These are phyloP conservation scores for Geotrichum restrictum DNA, from an alignment of 1,139 yeast species.

Conservation along the genomic window DNA sequence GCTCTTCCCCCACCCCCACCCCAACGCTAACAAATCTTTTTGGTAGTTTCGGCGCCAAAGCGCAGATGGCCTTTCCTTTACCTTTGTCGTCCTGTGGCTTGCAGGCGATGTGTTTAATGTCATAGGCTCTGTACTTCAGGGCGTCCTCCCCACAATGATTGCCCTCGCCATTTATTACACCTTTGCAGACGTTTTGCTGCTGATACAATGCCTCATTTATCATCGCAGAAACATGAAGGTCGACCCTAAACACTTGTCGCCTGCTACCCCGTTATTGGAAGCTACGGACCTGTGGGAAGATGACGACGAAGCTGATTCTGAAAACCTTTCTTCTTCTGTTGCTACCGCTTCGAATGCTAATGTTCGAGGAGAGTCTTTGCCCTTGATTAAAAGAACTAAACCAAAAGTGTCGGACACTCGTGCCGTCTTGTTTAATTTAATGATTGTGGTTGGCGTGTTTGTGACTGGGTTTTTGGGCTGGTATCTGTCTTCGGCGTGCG, in stretches of 20 bases:
- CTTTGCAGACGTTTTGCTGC: slow-evolving; percentile 75
- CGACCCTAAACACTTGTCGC: slow-evolving; percentile 77
- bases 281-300: slow-evolving; percentile 51
- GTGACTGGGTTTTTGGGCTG: slow-evolving; percentile 82
- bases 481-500: slow-evolving; percentile 55
- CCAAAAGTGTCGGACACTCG: neutral
- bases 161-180: slow-evolving; percentile 88
- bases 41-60: slow-evolving; percentile 62
- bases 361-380: neutral
- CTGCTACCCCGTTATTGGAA: slow-evolving; percentile 81
- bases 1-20: neutral
- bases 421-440: slow-evolving; percentile 48
- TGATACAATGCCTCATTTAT: slow-evolving; percentile 76
- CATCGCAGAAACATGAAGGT: slow-evolving; percentile 47
- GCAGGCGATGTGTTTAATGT: slow-evolving; percentile 90
- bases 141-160: slow-evolving; percentile 83
- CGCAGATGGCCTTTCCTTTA: slow-evolving; percentile 78
- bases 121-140: slow-evolving; percentile 81
- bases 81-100: slow-evolving; percentile 81
- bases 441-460: slow-evolving; percentile 67
- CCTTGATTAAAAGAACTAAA: too few relatives aligned
- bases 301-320: slow-evolving; percentile 19
- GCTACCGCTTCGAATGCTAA: neutral
- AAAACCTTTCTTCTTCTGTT: slow-evolving; percentile 1
- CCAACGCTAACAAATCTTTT: neutral